phyloP scores from a whole-genome alignment of 148 eudicot species.

The Silene latifolia region DNA sequence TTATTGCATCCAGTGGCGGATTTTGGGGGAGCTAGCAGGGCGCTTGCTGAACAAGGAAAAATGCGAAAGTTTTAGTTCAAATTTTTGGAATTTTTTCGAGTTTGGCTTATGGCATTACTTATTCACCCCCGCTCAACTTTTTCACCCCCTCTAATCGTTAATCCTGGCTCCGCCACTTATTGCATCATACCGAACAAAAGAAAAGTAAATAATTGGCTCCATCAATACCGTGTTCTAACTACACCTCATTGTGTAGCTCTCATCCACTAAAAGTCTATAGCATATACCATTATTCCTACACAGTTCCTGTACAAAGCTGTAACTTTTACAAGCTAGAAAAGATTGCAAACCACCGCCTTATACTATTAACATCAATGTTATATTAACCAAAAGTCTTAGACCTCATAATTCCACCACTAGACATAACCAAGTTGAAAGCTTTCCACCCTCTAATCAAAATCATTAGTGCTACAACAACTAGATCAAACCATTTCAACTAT shows the following conservation, averaged over 20 bases:
- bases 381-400: not conserved
- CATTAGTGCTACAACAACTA: too few species aligned
- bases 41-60: too few species aligned
- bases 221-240: not conserved
- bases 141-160: too few species aligned
- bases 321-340: not conserved
- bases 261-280: not conserved
- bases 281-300: conserved; percentile 3
- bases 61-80: too few species aligned
- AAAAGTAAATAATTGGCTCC: not conserved
- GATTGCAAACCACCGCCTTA: not conserved
- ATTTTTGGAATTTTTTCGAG: too few species aligned
- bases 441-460: not conserved
- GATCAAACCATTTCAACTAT: not conserved
- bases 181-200: not conserved
- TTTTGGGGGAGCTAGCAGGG: too few species aligned
- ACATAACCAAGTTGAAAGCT: not conserved
- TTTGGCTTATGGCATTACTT: too few species aligned
- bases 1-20: not conserved
- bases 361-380: not conserved
- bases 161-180: too few species aligned
- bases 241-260: not conserved
- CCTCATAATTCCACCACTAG: not conserved
- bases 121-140: too few species aligned
- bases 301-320: not conserved